Conservation (phyloP, 2,329 filamentous ascomycete species). For the Aaosphaeria pasadenensis region DNA sequence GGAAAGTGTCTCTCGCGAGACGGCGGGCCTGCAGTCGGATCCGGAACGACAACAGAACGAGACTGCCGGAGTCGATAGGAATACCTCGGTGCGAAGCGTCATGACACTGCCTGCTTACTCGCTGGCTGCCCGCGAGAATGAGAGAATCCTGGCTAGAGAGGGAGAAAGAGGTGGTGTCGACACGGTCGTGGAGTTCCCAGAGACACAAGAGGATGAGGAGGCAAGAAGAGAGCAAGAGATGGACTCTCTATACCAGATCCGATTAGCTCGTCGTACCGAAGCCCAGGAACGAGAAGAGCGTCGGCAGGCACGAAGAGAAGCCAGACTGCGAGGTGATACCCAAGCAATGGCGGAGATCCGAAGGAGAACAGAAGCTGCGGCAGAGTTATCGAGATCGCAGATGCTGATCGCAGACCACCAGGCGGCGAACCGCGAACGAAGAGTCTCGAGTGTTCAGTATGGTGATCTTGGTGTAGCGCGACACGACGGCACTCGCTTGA, state of each 20-base stretch:
- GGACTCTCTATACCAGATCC: conserved; percentile 88
- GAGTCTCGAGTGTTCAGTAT: conserved; percentile 74
- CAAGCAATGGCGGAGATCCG: conserved; percentile 62
- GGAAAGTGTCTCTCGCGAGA: conserved; percentile 22
- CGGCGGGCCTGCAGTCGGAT: conserved; percentile 16
- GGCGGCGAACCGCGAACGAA: conserved; percentile 59
- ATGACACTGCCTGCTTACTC: conserved; percentile 91
- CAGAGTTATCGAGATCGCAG: conserved; percentile 38
- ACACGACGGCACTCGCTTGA: conserved; percentile 72
- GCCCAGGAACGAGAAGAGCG: conserved; percentile 74
- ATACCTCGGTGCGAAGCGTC: conserved; percentile 85
- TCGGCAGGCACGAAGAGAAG: conserved; percentile 67
- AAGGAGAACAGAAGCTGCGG: conserved; percentile 46
- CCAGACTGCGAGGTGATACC: conserved; percentile 68
- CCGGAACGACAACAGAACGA: conserved; percentile 31
- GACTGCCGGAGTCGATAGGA: conserved; percentile 63
- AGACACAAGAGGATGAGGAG: conserved; percentile 77
- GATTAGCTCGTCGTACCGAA: conserved; percentile 71
- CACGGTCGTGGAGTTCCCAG: conserved; percentile 80
- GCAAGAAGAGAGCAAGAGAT: conserved; percentile 80
- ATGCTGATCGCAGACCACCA: conserved; percentile 59
- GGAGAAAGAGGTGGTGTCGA: conserved; percentile 92
- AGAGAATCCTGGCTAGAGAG: conserved; percentile 81
- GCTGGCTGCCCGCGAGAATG: conserved; percentile 66
- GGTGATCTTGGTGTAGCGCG: conserved; percentile 72